phyloP scores from a whole-genome alignment of 2,329 filamentous ascomycete species.

The Phoma sp. region DNA sequence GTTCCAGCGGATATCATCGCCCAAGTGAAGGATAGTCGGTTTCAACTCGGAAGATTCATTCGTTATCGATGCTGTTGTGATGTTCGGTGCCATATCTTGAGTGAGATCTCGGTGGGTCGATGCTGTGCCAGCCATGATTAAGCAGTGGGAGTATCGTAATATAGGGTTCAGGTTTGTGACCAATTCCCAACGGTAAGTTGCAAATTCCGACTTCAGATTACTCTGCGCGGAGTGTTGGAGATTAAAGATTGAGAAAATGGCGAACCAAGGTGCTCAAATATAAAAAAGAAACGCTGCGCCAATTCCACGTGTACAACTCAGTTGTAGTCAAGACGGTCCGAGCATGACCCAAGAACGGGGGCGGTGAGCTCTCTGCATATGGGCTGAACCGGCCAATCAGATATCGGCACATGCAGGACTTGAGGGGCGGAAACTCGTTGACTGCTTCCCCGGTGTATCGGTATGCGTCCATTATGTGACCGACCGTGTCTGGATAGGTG shows the following conservation, averaged over 20 bases:
- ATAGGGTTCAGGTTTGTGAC: too few relatives aligned
- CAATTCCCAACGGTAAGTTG: too few relatives aligned
- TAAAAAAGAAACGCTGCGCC: neutral
- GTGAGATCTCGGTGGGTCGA: neutral
- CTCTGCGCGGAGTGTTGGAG: too few relatives aligned
- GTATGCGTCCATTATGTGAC: neutral
- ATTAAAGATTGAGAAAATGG: neutral
- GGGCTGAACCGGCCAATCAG: too few relatives aligned
- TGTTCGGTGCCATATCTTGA: neutral
- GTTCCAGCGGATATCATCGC: constrained; percentile 56
- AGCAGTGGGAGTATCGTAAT: too few relatives aligned
- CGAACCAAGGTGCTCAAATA: neutral
- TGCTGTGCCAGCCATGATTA: neutral
- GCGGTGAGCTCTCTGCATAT: constrained; percentile 4
- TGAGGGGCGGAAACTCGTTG: too few relatives aligned
- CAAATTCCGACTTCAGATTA: too few relatives aligned
- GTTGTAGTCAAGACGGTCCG: neutral
- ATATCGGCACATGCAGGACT: too few relatives aligned
- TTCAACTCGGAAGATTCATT: neutral
- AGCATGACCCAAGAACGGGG: neutral
- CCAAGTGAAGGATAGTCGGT: constrained; percentile 53
- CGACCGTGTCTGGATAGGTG: neutral
- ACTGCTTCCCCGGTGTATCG: neutral
- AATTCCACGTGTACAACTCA: neutral
- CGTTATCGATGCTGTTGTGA: neutral